Base-by-base conservation (phyloP, 441 rosid species). In the Erodium trifolium region DNA sequence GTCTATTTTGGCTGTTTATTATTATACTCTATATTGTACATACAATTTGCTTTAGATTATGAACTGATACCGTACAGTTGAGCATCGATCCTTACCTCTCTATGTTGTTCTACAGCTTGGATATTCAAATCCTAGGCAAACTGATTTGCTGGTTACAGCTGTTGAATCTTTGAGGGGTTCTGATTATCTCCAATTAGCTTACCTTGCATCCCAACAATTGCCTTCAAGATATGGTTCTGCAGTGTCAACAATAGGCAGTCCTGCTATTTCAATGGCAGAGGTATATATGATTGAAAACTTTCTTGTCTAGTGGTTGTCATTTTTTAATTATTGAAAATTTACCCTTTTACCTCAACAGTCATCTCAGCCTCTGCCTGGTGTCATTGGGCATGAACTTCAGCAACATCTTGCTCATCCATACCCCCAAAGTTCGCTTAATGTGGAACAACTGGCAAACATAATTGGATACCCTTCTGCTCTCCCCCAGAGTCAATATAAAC, bases 251-350 rank as follows among this genome's bases (percentile, higher is more conserved):
- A 57, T 67, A 29, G 73, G 68, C 39, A 29, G 63, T 49, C 73
- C 74, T 12, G 13, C 70, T 16, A 17, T 66, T 65, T 76, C 85
- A 27, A 62, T 77, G 63, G 68, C 74, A 55, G 83, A 86, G 86
- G 90, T 84, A 37, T 37, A 72, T 51, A 65, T 67, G 66, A 29
- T 63, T 9, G 63, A 59, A 59, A 18, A 18, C 31, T 19, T 59
- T 53, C 13, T 19, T 59, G 12, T 16, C 18, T 19, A 5, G 23
- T 59, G 63, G 7, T 6, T 17, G 29, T 60, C 14, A 9, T 18
- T 3, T 60, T 19, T 60, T 11, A 60, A 9, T 3, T 27, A 13
- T 12, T 37, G 63, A 18, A 47, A 59, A 53, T 63, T 10, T 27
- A 64, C 78, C 63, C 74, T 73, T 68, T 47, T 60, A 65, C 67